Evolutionary conservation across 805 yeast species (phyloP).

Genomic region (Teunomyces lycoperdinae): DNA sequence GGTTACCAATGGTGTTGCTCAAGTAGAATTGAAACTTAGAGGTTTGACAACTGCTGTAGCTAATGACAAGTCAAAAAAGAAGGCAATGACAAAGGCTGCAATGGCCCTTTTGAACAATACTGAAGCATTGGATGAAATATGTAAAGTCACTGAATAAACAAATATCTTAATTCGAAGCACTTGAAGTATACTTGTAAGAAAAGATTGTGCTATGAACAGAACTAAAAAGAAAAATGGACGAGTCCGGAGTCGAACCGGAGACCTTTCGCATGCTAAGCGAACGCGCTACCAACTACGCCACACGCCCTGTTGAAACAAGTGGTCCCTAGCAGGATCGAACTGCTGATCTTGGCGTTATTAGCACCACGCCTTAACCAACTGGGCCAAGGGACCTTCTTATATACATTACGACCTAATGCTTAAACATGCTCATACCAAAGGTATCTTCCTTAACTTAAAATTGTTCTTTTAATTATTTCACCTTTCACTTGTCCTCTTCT

Average conservation of each 20-base stretch:
- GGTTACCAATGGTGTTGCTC: conserved; percentile 6
- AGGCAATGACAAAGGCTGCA: conserved; percentile 41
- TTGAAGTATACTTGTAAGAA: neutral
- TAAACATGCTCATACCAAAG: neutral
- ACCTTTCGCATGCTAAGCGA: conserved; percentile 79
- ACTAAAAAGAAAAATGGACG: conserved; percentile 46
- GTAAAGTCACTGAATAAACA: neutral
- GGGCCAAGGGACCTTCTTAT: conserved; percentile 50
- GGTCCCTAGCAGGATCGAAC: conserved; percentile 42
- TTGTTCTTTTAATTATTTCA: too few species aligned
- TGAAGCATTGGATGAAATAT: conserved; percentile 14
- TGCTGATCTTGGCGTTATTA: conserved; percentile 53
- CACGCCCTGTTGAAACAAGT: conserved; percentile 51
- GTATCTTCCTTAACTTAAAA: too few species aligned
- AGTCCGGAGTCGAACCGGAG: conserved; percentile 77
- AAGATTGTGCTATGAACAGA: neutral
- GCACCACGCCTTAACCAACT: conserved; percentile 62
- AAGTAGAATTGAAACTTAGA: conserved; percentile 26
- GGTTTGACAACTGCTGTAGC: conserved; percentile 30
- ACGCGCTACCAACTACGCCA: conserved; percentile 85
- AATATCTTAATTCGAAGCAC: neutral
- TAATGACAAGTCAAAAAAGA: conserved; percentile 35
- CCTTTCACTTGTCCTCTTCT: too few species aligned
- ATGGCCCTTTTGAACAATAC: conserved; percentile 30
- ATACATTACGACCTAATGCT: neutral